Percentiles rank a stretch among this genome's conserved stretches.
Evolutionary conservation across 225 moss, liverwort and hornwort species (phyloP).

Genomic region (Thuidium tamariscinum): DNA sequence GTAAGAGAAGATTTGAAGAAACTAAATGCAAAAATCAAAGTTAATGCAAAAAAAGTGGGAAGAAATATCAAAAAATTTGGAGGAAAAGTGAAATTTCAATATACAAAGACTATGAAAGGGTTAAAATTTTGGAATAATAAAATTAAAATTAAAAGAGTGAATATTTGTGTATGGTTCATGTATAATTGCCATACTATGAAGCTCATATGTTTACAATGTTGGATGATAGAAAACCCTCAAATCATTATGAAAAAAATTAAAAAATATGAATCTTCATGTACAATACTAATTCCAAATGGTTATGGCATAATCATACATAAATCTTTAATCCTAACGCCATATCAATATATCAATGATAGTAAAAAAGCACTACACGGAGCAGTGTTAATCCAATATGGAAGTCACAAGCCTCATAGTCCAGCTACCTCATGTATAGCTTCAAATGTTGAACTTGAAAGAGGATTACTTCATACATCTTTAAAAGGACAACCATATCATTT

Average conservation of each 20-base stretch:
- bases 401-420: neutral
- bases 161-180: neutral
- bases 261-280: neutral
- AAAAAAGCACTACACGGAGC: neutral
- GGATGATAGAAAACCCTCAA: slow-evolving; percentile 5
- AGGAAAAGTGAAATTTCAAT: neutral
- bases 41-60: neutral
- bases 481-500: neutral
- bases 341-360: slow-evolving; percentile 3
- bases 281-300: neutral
- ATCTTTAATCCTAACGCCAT: slow-evolving; percentile 13
- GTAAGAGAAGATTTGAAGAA: neutral
- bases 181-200: slow-evolving; percentile 11
- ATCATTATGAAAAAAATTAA: neutral
- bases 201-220: slow-evolving; percentile 7
- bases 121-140: neutral
- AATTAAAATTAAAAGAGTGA: neutral
- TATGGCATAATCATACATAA: slow-evolving; percentile 10
- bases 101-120: neutral
- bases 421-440: neutral
- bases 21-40: neutral
- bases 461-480: neutral
- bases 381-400: neutral
- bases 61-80: neutral
- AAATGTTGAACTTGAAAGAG: neutral